Conservation (phyloP, 2,329 filamentous ascomycete species). For the Pseudogymnoascus sp. region DNA sequence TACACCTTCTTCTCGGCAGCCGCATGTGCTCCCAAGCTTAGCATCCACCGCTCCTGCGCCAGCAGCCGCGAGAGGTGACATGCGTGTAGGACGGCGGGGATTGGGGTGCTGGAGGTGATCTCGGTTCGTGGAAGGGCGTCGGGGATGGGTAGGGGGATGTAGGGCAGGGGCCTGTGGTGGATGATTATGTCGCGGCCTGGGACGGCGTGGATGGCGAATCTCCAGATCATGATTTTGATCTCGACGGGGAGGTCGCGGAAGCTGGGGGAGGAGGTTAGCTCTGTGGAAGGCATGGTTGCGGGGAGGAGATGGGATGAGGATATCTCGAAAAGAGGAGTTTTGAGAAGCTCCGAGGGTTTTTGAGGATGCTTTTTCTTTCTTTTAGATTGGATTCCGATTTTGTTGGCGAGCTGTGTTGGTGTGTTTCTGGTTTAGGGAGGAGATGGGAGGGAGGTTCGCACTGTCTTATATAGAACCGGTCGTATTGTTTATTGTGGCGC, state of each 20-base stretch:
- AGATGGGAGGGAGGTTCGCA: no score
- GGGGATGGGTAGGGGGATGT: no score
- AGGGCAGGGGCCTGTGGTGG: neutral
- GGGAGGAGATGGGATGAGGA: no score
- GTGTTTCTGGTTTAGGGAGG: no score
- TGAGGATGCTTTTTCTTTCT: no score
- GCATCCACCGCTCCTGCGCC: neutral
- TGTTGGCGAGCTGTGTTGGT: no score
- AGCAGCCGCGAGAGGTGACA: neutral
- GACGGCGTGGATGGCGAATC: neutral
- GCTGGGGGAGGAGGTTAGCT: neutral
- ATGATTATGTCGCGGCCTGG: neutral
- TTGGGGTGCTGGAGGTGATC: neutral
- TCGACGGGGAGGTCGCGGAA: neutral
- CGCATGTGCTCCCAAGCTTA: neutral
- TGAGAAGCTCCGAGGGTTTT: no score
- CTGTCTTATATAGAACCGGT: no score
- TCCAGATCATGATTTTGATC: neutral
- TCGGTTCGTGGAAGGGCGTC: neutral
- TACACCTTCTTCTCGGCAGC: neutral
- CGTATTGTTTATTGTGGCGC: no score
- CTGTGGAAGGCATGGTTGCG: neutral
- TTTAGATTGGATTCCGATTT: no score
- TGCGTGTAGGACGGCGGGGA: neutral
- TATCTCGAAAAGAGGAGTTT: no score